Evolutionary conservation across 768 basidiomycete genomes (phyloP), one percentile per base, ranked within the genome.

Genomic region (Holtermanniella nyarrowii): DNA sequence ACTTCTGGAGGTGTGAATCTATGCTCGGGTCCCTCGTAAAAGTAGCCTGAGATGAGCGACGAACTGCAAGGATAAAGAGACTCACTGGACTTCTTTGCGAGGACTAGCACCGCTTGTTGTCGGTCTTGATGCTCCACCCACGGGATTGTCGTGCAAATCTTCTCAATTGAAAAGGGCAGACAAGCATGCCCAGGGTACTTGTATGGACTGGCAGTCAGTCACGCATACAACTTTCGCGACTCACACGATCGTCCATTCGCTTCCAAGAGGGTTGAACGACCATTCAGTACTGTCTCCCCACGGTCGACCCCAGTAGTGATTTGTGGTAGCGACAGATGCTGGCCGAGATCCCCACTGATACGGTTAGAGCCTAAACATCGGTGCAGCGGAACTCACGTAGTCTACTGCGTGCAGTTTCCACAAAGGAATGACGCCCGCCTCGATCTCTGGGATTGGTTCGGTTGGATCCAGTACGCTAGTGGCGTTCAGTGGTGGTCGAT

Each of bases 91-190:
- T 56, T 45, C 45, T 71, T 68, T 46, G 66, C 63, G 23, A 67
- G 52, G 14, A 71, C 53, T 40, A 68, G 52, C 4, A 62, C 61
- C 3, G 60, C 48, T 26, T 66, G 53, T 25, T 59, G 42, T 23
- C 64, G 42, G 42, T 63, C 55, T 7, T 44, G 53, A n/a, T 58
- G 57, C 5, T 61, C 52, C 20, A 43, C 61, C 25, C 58, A 42
- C 2, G 57, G 60, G 10, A 63, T 50, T n/a, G 48, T 46, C 22
- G 62, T 37, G 44, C 69, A 71, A 16, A 56, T 50, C 2, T 60
- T 54, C 50, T 71, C 69, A 44, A 71, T 64, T 11, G 69, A 65
- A 46, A 68, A 71, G 2, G 69, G 61, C 21, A 71, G 55, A 44
- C 65, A 61, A 13, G 52, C 49, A 45, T 71, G 69, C 3, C 53